Base-by-base conservation (phyloP, 73 alveolate species). In the Paramecium sexaurelia region DNA sequence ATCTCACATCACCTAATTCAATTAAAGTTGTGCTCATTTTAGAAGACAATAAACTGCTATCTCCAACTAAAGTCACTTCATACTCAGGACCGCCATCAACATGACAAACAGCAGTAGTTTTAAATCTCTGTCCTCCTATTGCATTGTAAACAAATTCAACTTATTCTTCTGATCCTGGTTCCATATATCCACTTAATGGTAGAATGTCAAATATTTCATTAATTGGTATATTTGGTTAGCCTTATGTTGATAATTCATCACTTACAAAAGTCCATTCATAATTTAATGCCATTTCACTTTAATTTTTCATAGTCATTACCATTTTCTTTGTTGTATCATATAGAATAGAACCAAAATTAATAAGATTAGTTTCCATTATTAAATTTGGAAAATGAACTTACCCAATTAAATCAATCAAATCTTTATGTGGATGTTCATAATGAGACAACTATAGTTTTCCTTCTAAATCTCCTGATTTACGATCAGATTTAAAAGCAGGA, bases 41-140 rank as follows among this genome's bases (percentile, higher is more conserved):
- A 92, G 97, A 98, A 51, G 98, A 96, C 45, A 98, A 96, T 75
- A 95, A 95, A 67, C 99, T 92, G 2, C 99, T 96, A 87, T 98
- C 99, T 75, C 99, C 99, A 32, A 95, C 97, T 26, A 99, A 95
- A 47, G 97, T 95, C 37, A 99, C 98, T 95, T 98, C 99, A 93
- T 99, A 99, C 87, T 99, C 99, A 17, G 99, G 99, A 15, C 99
- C 99, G 9, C 99, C 99, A 61, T 98, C 99, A 3, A 98, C 99
- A 61, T 95, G 92, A 55, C 99, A 98, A 75, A 98, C 98, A 15
- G 99, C 99, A 11, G 97, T 92, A 35, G 99, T 98, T 84, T 95
- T 97, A 87, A 96, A 97, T 88, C 96, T 94, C 89, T 93, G 92
- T 55, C 99, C 99, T 73, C 98, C 98, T 37, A 98, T 98, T 11